phyloP scores from a whole-genome alignment of 768 basidiomycete species.

The Peribolospora kevripleyi region DNA sequence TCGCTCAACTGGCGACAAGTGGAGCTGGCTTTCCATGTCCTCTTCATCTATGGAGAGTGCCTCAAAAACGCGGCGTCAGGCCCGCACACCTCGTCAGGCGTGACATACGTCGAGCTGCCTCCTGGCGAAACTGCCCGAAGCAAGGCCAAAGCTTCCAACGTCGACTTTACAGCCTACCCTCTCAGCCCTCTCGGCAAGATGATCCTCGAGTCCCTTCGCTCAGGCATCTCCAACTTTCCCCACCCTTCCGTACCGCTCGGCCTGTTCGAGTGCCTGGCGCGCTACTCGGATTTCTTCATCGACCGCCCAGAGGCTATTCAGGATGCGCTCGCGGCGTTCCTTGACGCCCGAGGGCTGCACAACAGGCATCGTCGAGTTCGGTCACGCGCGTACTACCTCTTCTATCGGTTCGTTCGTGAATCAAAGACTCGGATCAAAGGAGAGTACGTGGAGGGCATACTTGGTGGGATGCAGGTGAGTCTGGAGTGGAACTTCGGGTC shows the following conservation, averaged over 20 bases:
- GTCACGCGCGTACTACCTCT: constrained; percentile 68
- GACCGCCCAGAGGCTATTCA: constrained; percentile 69
- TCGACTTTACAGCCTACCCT: constrained; percentile 31
- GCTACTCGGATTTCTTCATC: constrained; percentile 93
- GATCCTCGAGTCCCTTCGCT: constrained; percentile 56
- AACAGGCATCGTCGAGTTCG: constrained; percentile 43
- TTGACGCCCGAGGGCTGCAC: constrained; percentile 65
- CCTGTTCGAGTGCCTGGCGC: constrained; percentile 74
- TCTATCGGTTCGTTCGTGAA: constrained; percentile 74
- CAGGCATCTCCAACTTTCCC: constrained; percentile 56
- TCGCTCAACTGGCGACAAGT: constrained; percentile 70
- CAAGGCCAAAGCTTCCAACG: constrained; percentile 1
- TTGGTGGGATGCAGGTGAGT: constrained; percentile 26
- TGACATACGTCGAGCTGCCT: too few species aligned
- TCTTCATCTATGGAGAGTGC: constrained; percentile 70
- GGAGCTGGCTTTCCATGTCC: constrained; percentile 75
- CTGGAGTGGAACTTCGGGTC: not conserved
- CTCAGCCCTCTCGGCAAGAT: constrained; percentile 78
- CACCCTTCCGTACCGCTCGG: constrained; percentile 64
- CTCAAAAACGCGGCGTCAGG: constrained; percentile 34
- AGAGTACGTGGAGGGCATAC: constrained; percentile 43
- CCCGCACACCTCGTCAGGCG: too few species aligned
- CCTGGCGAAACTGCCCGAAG: not conserved
- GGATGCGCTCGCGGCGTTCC: constrained; percentile 66
- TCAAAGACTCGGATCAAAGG: constrained; percentile 43